phyloP scores from a whole-genome alignment of 2,329 filamentous ascomycete species.

The Colletotrichum gloeosporioides region DNA sequence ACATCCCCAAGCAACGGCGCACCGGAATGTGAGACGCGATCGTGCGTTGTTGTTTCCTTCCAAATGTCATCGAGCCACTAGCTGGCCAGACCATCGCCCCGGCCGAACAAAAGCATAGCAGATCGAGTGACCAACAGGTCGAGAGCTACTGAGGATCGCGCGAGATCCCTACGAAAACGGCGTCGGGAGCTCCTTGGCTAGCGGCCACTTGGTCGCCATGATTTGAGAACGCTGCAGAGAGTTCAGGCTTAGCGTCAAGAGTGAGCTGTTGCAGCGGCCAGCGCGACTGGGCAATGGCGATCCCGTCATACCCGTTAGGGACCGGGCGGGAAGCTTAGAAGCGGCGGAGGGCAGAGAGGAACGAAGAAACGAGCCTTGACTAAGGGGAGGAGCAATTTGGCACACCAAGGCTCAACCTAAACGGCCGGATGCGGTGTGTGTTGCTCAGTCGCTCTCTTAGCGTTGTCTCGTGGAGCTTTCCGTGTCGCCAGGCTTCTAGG shows the following conservation, averaged over 20 bases:
- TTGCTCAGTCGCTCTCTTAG: background rate
- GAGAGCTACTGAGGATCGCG: background rate
- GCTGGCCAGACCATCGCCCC: slow-evolving; percentile 1
- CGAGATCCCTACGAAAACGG: background rate
- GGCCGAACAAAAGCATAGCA: background rate
- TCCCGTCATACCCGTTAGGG: background rate
- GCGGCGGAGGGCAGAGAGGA: background rate
- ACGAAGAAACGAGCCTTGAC: background rate
- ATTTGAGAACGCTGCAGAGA: slow-evolving; percentile 7
- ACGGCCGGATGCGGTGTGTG: background rate
- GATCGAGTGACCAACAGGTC: background rate
- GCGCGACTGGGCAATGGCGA: background rate
- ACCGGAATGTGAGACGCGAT: slow-evolving; percentile 20
- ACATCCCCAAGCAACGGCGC: background rate
- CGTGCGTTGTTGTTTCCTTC: background rate
- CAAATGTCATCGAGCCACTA: background rate
- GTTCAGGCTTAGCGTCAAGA: background rate
- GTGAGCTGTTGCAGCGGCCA: background rate
- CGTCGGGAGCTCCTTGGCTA: background rate
- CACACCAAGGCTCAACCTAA: background rate
- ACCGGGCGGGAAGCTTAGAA: background rate
- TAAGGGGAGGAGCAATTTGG: background rate
- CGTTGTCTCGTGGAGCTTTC: background rate
- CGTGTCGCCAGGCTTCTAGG: background rate
- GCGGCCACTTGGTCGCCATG: background rate